Base-by-base conservation (phyloP, 2,329 filamentous ascomycete species). In the Colletotrichum simmondsii region DNA sequence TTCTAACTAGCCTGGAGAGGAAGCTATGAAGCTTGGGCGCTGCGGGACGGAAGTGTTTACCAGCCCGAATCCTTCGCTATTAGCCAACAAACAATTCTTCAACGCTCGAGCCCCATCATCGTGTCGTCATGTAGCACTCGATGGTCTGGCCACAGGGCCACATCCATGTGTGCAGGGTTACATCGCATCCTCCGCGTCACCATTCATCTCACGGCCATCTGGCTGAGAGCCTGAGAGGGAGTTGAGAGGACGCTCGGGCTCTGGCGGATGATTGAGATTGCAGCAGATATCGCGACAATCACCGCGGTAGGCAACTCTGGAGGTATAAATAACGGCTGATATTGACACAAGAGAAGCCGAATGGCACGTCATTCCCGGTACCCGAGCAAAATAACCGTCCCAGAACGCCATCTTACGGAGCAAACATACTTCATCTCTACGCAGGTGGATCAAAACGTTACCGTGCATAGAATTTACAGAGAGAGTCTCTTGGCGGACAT, bases 141-240 rank as follows among this genome's bases (percentile, higher is more conserved):
- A 4, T 42, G 53, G 53, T 52, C 58, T 58, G 16, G 35, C 35
- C 35, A 16, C 35, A 42, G 35, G 49, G 49, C 49, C 28, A 26
- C 37, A 67, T 49, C 30, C 57, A 68, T 60, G 57, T 60, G 62
- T 59, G 12, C 59, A 63, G 59, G 42, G 65, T 72, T 64, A 37
- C 59, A 69, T 62, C n/a, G 37, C 54, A 58, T 12, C 57, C 68
- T 68, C 58, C 58, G 57, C 65, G 69, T 64, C 53, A 63, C 57
- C 65, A 72, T 49, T 68, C 52, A 63, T 68, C 32, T 68, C 69
- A 35, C 46, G 11, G 28, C 42, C 12, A 46, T 24, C 14, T 30
- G 35, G 22, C 37, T 35, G 53, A 35, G 42, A 26, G 30, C 30
- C 30, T 32, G 35, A 42, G 35, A 16, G 37, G 59, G 53, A n/a